A percentile compares a stretch with the other conserved stretches of the same genome.
phyloP scores from a whole-genome alignment of 345 rosid genomes.

The Dipteronia dyeriana region DNA sequence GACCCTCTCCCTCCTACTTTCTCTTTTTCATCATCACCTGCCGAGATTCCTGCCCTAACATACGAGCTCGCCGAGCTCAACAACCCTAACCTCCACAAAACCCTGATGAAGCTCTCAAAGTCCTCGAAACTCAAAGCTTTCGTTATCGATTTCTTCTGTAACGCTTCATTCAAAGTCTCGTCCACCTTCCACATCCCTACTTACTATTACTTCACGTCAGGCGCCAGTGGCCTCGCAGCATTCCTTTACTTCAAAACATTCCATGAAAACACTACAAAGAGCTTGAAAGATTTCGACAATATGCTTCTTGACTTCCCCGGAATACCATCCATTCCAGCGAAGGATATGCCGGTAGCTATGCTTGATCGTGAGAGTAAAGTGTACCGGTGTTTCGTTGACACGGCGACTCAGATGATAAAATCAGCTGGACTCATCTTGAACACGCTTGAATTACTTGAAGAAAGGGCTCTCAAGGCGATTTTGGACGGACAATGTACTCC shows the following conservation, averaged over 20 bases:
- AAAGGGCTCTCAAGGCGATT: conserved; percentile 35
- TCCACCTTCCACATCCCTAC: conserved; percentile 41
- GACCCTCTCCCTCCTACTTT: conserved; percentile 20
- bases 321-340: conserved; percentile 11
- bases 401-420: too few species aligned
- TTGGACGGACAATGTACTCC: conserved; percentile 43
- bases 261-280: conserved; percentile 30
- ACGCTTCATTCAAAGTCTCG: conserved; percentile 14
- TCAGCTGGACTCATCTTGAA: conserved; percentile 23
- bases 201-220: conserved; percentile 47
- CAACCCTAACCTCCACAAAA: conserved; percentile 41
- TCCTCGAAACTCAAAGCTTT: conserved; percentile 3
- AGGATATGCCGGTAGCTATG: conserved; percentile 12
- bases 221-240: conserved; percentile 38
- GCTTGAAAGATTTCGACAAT: conserved; percentile 38
- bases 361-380: too few species aligned
- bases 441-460: conserved; percentile 57
- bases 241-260: conserved; percentile 36
- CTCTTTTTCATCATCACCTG: too few species aligned
- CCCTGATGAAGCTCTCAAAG: conserved; percentile 32
- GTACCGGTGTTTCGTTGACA: too few species aligned
- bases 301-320: conserved; percentile 42
- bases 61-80: conserved; percentile 15
- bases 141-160: conserved; percentile 53
- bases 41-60: neutral